A percentile compares a stretch with the other conserved stretches of the same genome.
phyloP scores from a whole-genome alignment of 441 rosid genomes.

The Viola pubescens region DNA sequence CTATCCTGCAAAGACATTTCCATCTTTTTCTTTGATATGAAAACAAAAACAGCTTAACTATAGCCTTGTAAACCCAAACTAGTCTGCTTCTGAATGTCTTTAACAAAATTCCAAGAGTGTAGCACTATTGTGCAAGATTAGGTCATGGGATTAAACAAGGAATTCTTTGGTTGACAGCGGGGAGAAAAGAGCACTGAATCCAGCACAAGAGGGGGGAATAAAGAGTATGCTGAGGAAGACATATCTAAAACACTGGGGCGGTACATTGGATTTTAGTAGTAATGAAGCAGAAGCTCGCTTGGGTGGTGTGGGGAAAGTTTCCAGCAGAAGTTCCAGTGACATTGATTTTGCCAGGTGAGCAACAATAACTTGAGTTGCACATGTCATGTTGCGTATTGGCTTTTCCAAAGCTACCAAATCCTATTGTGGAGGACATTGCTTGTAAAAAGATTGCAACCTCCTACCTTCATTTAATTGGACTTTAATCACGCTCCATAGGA shows the following conservation, averaged over 20 bases:
- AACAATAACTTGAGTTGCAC: constrained; percentile 8
- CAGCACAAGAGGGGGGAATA: constrained; percentile 65
- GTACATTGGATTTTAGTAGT: constrained; percentile 40
- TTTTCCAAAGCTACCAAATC: neutral
- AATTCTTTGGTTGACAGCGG: constrained; percentile 23
- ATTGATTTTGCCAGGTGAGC: constrained; percentile 75
- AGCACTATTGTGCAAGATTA: constrained; percentile 36
- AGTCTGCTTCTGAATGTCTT: too few relatives aligned
- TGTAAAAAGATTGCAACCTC: neutral
- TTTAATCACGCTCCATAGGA: neutral
- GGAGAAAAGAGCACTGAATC: constrained; percentile 25
- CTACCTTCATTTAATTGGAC: neutral
- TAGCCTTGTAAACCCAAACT: too few relatives aligned
- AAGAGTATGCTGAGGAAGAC: constrained; percentile 74
- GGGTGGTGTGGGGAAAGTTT: constrained; percentile 34
- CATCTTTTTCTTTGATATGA: too few relatives aligned
- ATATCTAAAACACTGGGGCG: constrained; percentile 75
- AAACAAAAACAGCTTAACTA: too few relatives aligned
- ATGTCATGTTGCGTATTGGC: neutral
- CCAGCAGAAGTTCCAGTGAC: constrained; percentile 29
- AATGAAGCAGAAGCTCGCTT: constrained; percentile 35
- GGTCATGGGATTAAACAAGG: constrained; percentile 35
- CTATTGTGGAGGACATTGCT: neutral
- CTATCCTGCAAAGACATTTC: too few relatives aligned
- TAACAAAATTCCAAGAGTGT: neutral